Evolutionary conservation across 169 alveolate species (phyloP), one percentile per base, ranked within the genome.

Genomic region (Plasmodium gaboni): DNA sequence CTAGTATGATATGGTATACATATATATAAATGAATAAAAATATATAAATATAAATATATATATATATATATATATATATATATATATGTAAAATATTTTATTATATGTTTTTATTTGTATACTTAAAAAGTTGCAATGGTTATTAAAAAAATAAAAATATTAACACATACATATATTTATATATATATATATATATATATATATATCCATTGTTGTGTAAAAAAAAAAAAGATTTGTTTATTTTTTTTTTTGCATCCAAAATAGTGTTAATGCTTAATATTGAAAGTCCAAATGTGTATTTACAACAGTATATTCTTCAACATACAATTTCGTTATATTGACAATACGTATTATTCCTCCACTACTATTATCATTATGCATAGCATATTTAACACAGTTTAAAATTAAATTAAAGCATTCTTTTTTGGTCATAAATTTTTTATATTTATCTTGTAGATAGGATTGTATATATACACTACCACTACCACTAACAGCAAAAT

Each of bases 381-480:
- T 95, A 24, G 99, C 99, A 68, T 96, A 95, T 42, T 95, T 90
- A 48, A 97, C 97, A 32, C 95, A 92, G 59, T 92, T 94, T 67
- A 74, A 92, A 10, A 95, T 95, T 76, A 96, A 80, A 59, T 88
- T 88, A 26, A 94, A 88, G 26, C 97, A 95, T 92, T 96, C 98
- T 42, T 97, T 98, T 87, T 94, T 92, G 2, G 95, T 93, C 98
- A 97, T 94, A 74, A 95, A 93, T 42, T 94, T 88, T 68, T 93
- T 94, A 92, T 93, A 98, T 89, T 95, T 91, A 71, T 94, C 92
- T 71, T 97, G 98, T 51, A 97, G 88, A 89, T 93, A 95, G 0
- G 98, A 98, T 87, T 94, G 90, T 83, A 98, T 98, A 93, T 93
- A 98, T 50, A 94, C 95, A 15, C 98, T 96, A 3, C 99, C 99